phyloP scores from a whole-genome alignment of 805 yeast species.

The Soucietia sequanensis region DNA sequence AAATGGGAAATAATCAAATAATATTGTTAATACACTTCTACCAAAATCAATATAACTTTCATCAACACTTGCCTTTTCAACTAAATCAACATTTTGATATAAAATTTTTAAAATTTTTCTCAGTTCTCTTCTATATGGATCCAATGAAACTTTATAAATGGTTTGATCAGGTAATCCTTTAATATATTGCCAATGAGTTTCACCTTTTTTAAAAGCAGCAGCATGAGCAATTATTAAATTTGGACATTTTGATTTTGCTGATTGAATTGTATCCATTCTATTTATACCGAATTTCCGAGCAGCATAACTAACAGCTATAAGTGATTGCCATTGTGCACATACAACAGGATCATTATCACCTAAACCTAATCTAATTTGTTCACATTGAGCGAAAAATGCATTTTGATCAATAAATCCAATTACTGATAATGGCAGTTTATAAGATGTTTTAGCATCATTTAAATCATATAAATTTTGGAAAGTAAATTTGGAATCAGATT shows the following conservation, averaged over 20 bases:
- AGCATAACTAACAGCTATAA: slow-evolving; percentile 89
- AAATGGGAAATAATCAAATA: slow-evolving; percentile 48
- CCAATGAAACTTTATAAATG: slow-evolving; percentile 80
- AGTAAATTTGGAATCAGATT: slow-evolving; percentile 40
- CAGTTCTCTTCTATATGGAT: slow-evolving; percentile 87
- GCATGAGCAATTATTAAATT: slow-evolving; percentile 80
- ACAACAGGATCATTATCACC: slow-evolving; percentile 77
- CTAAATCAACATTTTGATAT: slow-evolving; percentile 57
- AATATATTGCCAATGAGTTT: slow-evolving; percentile 76
- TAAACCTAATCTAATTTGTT: slow-evolving; percentile 69
- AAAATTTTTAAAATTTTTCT: slow-evolving; percentile 72
- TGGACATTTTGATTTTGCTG: slow-evolving; percentile 78
- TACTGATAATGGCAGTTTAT: slow-evolving; percentile 67
- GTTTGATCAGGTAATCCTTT: slow-evolving; percentile 57
- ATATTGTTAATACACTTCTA: slow-evolving; percentile 46
- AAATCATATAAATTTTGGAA: slow-evolving; percentile 51
- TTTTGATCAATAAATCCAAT: slow-evolving; percentile 88
- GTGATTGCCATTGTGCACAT: slow-evolving; percentile 88
- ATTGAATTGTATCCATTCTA: slow-evolving; percentile 68
- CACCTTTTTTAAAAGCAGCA: slow-evolving; percentile 89
- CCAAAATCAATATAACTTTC: slow-evolving; percentile 90
- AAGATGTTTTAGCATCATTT: slow-evolving; percentile 46
- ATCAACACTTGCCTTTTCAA: slow-evolving; percentile 95
- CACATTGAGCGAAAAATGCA: slow-evolving; percentile 95
- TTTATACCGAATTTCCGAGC: slow-evolving; percentile 82